A percentile compares a stretch with the other conserved stretches of the same genome.
These are phyloP conservation scores for Penstemon newberryi DNA, from an alignment of 257 asterid genomes.

Conservation along the genomic window DNA sequence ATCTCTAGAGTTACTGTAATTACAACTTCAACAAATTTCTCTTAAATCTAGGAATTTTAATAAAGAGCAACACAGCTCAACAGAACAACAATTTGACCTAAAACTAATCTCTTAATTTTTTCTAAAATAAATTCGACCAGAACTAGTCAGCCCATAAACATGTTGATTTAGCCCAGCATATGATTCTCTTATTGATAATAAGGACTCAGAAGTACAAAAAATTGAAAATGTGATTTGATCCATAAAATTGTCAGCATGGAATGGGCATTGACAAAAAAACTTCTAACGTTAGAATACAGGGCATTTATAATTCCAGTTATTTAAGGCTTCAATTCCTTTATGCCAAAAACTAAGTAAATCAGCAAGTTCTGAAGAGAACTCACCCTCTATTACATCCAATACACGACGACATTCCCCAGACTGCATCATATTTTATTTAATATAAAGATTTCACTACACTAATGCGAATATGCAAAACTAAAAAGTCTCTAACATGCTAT, in stretches of 20 bases:
- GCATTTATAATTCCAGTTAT: neutral
- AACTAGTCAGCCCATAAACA: neutral
- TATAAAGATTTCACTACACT: neutral
- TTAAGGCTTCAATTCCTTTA: neutral
- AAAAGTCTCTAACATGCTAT: conserved; percentile 1
- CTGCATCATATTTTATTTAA: neutral
- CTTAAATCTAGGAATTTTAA: no score
- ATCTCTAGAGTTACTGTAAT: neutral
- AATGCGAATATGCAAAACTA: conserved; percentile 2
- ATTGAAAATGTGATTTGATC: neutral
- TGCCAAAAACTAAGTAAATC: neutral
- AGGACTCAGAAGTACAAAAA: neutral
- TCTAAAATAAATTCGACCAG: neutral
- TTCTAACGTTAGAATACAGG: no score
- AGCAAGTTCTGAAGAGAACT: neutral
- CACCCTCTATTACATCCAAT: neutral
- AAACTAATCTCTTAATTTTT: neutral
- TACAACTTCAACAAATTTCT: neutral
- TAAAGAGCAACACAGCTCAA: neutral
- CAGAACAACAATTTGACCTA: neutral
- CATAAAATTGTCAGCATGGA: no score
- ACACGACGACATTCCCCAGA: neutral
- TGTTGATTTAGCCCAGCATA: neutral
- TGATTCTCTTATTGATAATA: neutral
- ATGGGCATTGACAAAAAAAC: no score